Evolutionary conservation across 768 basidiomycete genomes (phyloP).

Genomic region (Baorangia bicolor): DNA sequence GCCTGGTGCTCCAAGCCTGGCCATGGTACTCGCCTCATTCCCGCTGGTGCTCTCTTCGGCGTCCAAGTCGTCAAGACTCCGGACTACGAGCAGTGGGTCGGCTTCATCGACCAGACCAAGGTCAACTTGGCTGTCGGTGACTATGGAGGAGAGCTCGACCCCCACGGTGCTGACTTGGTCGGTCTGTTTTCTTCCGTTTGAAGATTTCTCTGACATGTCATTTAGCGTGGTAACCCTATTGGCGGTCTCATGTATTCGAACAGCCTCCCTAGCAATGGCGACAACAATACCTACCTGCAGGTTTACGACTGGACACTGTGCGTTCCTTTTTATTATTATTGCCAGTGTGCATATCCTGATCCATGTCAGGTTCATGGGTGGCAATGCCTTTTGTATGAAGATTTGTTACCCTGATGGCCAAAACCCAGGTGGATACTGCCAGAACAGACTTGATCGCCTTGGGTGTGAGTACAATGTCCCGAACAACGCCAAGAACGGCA

Average conservation of each 20-base stretch:
- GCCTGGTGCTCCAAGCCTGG: conserved; percentile 76
- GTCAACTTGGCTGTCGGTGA: conserved; percentile 56
- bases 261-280: conserved; percentile 47
- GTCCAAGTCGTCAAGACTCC: conserved; percentile 62
- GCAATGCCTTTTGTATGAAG: conserved; percentile 65
- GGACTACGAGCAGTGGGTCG: conserved; percentile 60
- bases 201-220: conserved; percentile 14
- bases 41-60: conserved; percentile 59
- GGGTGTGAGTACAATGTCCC: conserved; percentile 77
- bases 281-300: conserved; percentile 49
- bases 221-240: conserved; percentile 75
- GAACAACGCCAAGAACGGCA: conserved; percentile 52
- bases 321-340: conserved; percentile 20
- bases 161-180: conserved; percentile 67
- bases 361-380: conserved; percentile 64
- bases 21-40: conserved; percentile 72
- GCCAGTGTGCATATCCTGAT: neutral
- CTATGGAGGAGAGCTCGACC: conserved; percentile 76
- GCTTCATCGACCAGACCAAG: conserved; percentile 62
- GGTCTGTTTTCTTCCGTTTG: conserved; percentile 16
- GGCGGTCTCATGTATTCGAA: conserved; percentile 71
- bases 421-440: conserved; percentile 55
- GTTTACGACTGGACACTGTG: conserved; percentile 69
- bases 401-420: conserved; percentile 58
- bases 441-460: conserved; percentile 74